Evolutionary conservation across 306 rosid genomes (phyloP), one percentile per base, ranked within the genome.

Genomic region (Trifolium repens): DNA sequence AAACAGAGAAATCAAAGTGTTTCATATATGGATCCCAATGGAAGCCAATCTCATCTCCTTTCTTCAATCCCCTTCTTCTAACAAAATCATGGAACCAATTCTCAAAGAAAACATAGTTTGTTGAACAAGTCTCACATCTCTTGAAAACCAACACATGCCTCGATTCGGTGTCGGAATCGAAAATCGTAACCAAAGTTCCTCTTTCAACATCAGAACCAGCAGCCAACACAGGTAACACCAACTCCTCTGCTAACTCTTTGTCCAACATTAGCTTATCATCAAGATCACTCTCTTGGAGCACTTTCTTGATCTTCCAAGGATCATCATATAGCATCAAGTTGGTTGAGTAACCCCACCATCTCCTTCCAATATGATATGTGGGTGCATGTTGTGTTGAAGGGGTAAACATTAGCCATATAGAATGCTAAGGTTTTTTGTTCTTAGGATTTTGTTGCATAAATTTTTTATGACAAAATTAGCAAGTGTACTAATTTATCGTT

Each of bases 291-390:
- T 44, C 32, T 43, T 77, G 58, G 0, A 77, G 74, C 1, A 77
- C 74, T 19, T 67, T 77, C 60, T 77, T 67, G 16, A 77, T 44
- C 39, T 68, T 77, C 75, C 80, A 67, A 4, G 59, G 39, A 9
- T 77, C 75, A n/a, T 77, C 80, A 57, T 57, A 42, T 2, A 77
- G 19, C 75, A 67, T 58, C 47, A 68, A 19, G 1, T 32, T 35
- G 0, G 37, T 42, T 30, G 74, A 27, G 14, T 27, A 67, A 5
- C 49, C 74, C 68, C 75, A 68, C 44, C 67, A 43, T 73, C 74
- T 70, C 1, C 9, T 30, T 52, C 22, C 42, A 42, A 66, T 67
- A 32, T 35, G 16, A 60, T 34, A 44, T 6, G 15, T 73, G 78
- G 9, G 44, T 44, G 37, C 78, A 73, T 5, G 39, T 16, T 46